phyloP scores from a whole-genome alignment of 768 basidiomycete genomes.

The Tulasnella sp. region DNA sequence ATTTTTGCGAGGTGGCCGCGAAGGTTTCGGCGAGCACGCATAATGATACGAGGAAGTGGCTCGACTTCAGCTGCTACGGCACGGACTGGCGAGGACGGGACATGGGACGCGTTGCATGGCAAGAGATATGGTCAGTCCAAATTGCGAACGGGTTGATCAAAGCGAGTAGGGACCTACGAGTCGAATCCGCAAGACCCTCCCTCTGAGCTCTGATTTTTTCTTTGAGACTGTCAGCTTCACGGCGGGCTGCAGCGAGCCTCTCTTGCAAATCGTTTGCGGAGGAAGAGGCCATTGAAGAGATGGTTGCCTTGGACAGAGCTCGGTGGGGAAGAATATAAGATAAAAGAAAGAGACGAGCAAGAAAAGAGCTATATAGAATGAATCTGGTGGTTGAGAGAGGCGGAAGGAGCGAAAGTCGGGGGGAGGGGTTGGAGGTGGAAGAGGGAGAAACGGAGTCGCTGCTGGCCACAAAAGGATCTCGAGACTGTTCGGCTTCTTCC shows the following conservation, averaged over 20 bases:
- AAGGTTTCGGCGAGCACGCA: constrained; percentile 92
- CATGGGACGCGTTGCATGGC: background rate
- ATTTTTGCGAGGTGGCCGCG: constrained; percentile 99
- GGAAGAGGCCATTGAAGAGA: constrained; percentile 5
- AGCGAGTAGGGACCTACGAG: constrained; percentile 56
- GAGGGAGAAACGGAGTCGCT: background rate
- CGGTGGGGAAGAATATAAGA: background rate
- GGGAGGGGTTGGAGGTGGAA: background rate
- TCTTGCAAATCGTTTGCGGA: constrained; percentile 25
- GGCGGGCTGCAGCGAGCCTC: constrained; percentile 87
- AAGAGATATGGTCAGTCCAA: constrained; percentile 1
- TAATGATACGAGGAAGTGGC: constrained; percentile 90
- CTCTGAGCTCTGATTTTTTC: constrained; percentile 97
- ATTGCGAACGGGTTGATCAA: background rate
- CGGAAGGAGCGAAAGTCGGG: background rate
- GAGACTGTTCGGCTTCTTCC: background rate
- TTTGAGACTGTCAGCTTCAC: constrained; percentile 95
- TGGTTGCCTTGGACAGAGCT: background rate
- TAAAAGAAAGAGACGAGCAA: background rate
- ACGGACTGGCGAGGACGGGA: constrained; percentile 56
- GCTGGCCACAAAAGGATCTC: constrained; percentile 6
- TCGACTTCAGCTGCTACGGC: constrained; percentile 99
- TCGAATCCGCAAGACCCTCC: constrained; percentile 97
- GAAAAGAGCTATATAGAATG: background rate
- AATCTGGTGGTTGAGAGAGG: background rate